Evolutionary conservation across 345 rosid genomes (phyloP), one percentile per base, ranked within the genome.

Genomic region (Populus ilicifolia): DNA sequence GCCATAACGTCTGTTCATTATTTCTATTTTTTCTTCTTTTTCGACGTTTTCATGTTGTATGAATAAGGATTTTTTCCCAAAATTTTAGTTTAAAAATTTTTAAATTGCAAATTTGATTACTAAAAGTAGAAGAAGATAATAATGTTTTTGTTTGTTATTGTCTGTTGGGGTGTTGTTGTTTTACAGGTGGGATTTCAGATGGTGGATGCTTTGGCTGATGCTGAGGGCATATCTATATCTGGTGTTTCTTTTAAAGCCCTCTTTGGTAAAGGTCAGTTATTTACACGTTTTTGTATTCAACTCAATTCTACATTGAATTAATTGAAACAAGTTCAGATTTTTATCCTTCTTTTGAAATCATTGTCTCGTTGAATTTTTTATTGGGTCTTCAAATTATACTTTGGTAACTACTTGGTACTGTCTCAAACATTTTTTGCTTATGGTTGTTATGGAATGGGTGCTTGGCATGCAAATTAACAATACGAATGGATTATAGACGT

Each of bases 151-250:
- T 54, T 23, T 66, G 1, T 61, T 5, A 2, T 25, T 70, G 35
- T 33, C 3, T 13, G 23, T 12, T 46, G 59, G 18, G 41, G 29
- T 75, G 29, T 3, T 59, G 1, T 50, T 69, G 38, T 48, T 18
- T 75, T 46, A 13, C 82, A 94, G 98, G 90, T 93, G 73, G 99
- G 99, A 11, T 96, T 93, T 81, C 90, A 87, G 89, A 88, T 93
- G 96, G 83, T 93, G 6, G 98, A 93, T 65, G 90, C 97, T 70
- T 75, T 96, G 61, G 96, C 98, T 77, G 91, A 90, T 52, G 93
- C 95, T 76, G 95, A 93, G 82, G 94, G 97, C 82, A 96, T 96
- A 81, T 78, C 97, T 1, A 80, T 96, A 84, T 84, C 71, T 81
- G 79, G 82, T 5, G 84, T 92, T 74, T 89, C 88, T 82, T 87